Evolutionary conservation across 208 protist genomes (phyloP), one percentile per base, ranked within the genome.

Genomic region (Acanthamoeba polyphaga): DNA sequence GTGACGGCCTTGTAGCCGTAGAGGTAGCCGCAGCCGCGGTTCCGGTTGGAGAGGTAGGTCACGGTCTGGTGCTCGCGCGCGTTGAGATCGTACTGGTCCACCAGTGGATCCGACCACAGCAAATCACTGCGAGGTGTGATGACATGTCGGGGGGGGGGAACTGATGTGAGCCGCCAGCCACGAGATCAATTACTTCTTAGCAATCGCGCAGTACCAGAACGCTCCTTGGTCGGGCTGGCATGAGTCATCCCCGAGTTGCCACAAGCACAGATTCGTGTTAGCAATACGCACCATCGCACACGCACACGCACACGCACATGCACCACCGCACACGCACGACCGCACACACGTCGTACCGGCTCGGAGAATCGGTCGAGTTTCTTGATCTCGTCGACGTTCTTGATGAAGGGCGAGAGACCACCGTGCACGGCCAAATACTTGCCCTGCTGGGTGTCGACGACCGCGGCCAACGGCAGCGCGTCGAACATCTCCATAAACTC

Each of bases 301-400:
- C 10, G 53, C 5, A 1, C 15, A 19, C 5, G 24, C 10, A 24
- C 22, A 1, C 12, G 78, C 51, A 62, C 78, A 64, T 3, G n/a
- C 43, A n/a, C 78, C 0, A 87, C 53, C 13, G n/a, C 49, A 24
- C 68, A n/a, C 17, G 27, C 32, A 43, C 9, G 1, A 76, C 1
- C 7, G 34, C 12, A 76, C 9, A 22, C 8, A 76, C 34, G 3
- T 3, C 38, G 76, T 85, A 85, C 76, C 24, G 98, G 97, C 94
- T 99, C 99, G n/a, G 98, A 94, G 96, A 99, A 99, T 24, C 99
- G 98, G 92, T 99, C 97, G 76, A 99, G 97, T 3, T 97, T 95
- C 76, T 98, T 97, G 95, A 99, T 99, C 89, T 99, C 98, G 0
- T 96, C 82, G 27, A 99, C 93, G 38, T 85, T 96, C 34, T 93